Evolutionary conservation across 1,139 yeast genomes (phyloP).

Genomic region (Kodamaea sp.): DNA sequence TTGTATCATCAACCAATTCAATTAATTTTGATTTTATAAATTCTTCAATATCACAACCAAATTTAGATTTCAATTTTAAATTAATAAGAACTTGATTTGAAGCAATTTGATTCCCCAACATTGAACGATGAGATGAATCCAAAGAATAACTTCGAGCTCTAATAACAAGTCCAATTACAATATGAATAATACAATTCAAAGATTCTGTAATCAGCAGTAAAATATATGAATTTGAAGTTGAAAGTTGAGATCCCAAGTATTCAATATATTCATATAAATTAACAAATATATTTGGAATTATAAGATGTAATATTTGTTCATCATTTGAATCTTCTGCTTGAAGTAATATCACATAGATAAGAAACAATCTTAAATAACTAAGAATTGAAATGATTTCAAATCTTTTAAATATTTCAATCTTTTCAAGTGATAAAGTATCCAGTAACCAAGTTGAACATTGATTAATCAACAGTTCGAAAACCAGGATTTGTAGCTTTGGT

Average conservation of each 20-base stretch:
- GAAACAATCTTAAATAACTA: conserved; percentile 28
- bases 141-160: conserved; percentile 21
- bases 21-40: conserved; percentile 19
- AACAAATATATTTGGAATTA: conserved; percentile 24
- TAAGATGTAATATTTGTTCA: conserved; percentile 15
- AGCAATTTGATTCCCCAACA: conserved; percentile 9
- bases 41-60: conserved; percentile 12
- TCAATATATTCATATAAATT: conserved; percentile 18
- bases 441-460: conserved; percentile 26
- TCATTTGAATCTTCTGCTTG: conserved; percentile 35
- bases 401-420: conserved; percentile 9
- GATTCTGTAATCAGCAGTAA: conserved; percentile 29
- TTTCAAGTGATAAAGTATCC: conserved; percentile 3
- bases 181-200: conserved; percentile 32
- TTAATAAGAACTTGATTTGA: conserved; percentile 8
- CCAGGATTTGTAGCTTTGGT: conserved; percentile 22
- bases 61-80: conserved; percentile 5
- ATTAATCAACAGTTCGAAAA: conserved; percentile 22
- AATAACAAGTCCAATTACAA: conserved; percentile 34
- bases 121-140: conserved; percentile 4
- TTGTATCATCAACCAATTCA: conserved; percentile 19
- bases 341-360: conserved; percentile 30
- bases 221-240: conserved; percentile 16
- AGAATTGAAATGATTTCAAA: conserved; percentile 30
- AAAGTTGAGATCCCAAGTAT: conserved; percentile 12